phyloP scores from a whole-genome alignment of 2,329 filamentous ascomycete genomes.

The Pseudocercospora cruenta region DNA sequence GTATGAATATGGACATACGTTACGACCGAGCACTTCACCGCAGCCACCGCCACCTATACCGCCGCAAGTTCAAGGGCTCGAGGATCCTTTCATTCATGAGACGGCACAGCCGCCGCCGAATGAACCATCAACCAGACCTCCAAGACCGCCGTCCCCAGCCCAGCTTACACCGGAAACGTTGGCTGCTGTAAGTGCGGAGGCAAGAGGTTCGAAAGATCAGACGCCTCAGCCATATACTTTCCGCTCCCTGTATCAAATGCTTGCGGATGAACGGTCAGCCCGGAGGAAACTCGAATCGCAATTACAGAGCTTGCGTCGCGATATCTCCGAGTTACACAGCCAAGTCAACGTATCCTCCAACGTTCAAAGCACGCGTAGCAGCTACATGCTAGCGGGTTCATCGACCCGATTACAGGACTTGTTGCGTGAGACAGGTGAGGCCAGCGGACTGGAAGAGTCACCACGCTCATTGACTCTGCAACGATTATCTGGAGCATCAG shows the following conservation, averaged over 20 bases:
- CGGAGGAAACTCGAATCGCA: constrained; percentile 40
- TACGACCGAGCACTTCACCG: constrained; percentile 32
- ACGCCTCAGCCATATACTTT: constrained; percentile 34
- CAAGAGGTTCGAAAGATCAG: constrained; percentile 3
- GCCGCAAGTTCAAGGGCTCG: constrained; percentile 19
- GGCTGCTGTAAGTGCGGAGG: constrained; percentile 13
- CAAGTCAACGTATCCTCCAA: constrained; percentile 32
- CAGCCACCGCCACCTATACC: constrained; percentile 23
- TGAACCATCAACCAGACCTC: constrained; percentile 2
- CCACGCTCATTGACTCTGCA: constrained; percentile 15
- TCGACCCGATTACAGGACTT: constrained; percentile 34
- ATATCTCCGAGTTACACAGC: constrained; percentile 38
- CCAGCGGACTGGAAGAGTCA: constrained; percentile 17
- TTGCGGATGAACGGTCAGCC: constrained; percentile 42
- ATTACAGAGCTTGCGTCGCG: constrained; percentile 33
- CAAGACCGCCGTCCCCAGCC: constrained; percentile 6
- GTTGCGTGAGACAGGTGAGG: constrained; percentile 33
- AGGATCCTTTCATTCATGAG: constrained; percentile 23
- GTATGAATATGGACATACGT: constrained; percentile 28
- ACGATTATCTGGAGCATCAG: constrained; percentile 21
- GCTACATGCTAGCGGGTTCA: constrained; percentile 30
- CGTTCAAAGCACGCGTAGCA: constrained; percentile 31
- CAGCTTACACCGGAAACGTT: constrained; percentile 18
- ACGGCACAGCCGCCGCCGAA: constrained; percentile 6
- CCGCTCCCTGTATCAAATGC: constrained; percentile 43